A percentile compares a stretch with the other conserved stretches of the same genome.
Evolutionary conservation across 2,329 filamentous ascomycete species (phyloP).

Genomic region (Trichoderma brevicompactum): DNA sequence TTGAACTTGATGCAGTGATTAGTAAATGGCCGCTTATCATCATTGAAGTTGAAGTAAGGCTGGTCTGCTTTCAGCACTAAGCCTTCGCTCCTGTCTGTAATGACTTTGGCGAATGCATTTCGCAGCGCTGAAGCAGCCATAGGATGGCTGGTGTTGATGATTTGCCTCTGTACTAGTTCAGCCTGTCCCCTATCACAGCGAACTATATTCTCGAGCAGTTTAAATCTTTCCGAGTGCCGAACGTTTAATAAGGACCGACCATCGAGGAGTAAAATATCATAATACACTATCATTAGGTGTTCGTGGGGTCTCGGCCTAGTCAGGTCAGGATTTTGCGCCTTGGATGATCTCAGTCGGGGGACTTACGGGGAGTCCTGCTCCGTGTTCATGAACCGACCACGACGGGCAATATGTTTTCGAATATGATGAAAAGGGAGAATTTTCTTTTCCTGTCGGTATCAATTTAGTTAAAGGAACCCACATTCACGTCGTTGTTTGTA

Average conservation of each 20-base stretch:
- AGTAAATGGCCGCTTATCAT: slow-evolving; percentile 43
- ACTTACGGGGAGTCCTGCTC: slow-evolving; percentile 69
- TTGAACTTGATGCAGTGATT: slow-evolving; percentile 79
- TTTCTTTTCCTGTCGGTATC: slow-evolving; percentile 51
- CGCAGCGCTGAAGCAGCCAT: slow-evolving; percentile 60
- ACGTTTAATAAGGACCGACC: slow-evolving; percentile 54
- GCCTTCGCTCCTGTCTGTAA: slow-evolving; percentile 72
- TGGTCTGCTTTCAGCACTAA: slow-evolving; percentile 80
- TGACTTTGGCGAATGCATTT: slow-evolving; percentile 68
- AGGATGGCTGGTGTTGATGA: slow-evolving; percentile 66
- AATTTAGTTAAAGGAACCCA: neutral
- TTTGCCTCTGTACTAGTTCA: slow-evolving; percentile 67
- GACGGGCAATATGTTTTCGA: slow-evolving; percentile 75
- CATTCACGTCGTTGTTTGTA: no score
- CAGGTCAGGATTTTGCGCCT: neutral
- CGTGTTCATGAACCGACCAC: slow-evolving; percentile 70
- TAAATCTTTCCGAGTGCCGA: slow-evolving; percentile 63
- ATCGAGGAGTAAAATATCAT: slow-evolving; percentile 60
- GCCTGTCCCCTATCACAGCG: slow-evolving; percentile 62
- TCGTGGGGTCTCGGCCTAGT: slow-evolving; percentile 54
- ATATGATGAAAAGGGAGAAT: slow-evolving; percentile 82
- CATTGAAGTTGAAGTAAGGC: slow-evolving; percentile 69
- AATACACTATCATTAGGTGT: slow-evolving; percentile 66
- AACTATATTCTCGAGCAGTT: slow-evolving; percentile 61
- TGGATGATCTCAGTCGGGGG: neutral